A percentile compares a stretch with the other conserved stretches of the same genome.
Evolutionary conservation across 2,329 filamentous ascomycete genomes (phyloP).

Genomic region (Didymella sp.): DNA sequence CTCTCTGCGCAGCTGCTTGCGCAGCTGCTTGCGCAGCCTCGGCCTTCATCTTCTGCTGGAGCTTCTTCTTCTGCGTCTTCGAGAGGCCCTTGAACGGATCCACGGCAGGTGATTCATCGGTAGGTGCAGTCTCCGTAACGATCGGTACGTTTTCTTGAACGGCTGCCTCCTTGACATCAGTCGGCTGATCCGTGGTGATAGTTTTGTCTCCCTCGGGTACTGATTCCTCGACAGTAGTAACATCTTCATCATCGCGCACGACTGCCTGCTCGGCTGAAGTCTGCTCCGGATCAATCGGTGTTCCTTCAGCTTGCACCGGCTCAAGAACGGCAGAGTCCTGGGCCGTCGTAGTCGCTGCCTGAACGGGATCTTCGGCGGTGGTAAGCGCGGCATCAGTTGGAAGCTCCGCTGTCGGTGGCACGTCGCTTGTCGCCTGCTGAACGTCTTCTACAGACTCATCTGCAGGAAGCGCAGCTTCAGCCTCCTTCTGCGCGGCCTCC

Average conservation of each 20-base stretch:
- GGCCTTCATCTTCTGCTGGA: conserved; percentile 24
- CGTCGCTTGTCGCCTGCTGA: neutral
- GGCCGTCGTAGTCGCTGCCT: neutral
- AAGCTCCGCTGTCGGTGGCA: neutral
- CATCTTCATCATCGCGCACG: no score
- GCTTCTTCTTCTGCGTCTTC: conserved; percentile 31
- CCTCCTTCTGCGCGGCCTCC: conserved; percentile 18
- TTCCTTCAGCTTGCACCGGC: neutral
- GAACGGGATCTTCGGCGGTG: neutral
- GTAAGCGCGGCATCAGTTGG: neutral
- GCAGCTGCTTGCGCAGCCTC: conserved; percentile 7
- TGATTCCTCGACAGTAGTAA: neutral
- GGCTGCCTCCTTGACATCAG: neutral
- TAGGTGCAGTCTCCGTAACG: neutral
- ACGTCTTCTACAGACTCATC: neutral
- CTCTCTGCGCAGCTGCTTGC: no score
- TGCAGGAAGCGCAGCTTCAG: neutral
- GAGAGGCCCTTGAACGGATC: conserved; percentile 7
- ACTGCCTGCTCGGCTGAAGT: no score
- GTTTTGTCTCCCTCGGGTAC: neutral
- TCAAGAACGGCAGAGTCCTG: neutral
- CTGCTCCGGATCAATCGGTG: no score
- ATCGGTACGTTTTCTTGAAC: conserved; percentile 16
- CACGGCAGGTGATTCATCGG: neutral
- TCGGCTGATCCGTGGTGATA: neutral